A percentile compares a stretch with the other conserved stretches of the same genome.
These are phyloP conservation scores for Digitaria exilis DNA, from an alignment of 202 grass and related monocot species.

Conservation along the genomic window DNA sequence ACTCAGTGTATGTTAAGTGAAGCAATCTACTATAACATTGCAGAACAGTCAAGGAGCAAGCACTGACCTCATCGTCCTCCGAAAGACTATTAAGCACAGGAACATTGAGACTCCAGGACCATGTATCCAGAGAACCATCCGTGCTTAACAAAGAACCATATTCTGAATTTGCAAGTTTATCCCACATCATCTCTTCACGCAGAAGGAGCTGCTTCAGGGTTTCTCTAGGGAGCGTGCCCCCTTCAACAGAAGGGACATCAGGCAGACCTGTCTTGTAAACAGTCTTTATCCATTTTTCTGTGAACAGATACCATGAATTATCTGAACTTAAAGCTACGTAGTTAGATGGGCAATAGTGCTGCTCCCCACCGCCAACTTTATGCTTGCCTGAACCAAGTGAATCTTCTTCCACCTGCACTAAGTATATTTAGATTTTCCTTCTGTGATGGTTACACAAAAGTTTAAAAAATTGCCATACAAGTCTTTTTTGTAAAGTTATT, in stretches of 20 bases:
- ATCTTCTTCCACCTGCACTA: constrained; percentile 63
- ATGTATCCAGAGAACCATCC: constrained; percentile 95
- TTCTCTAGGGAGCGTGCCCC: constrained; percentile 69
- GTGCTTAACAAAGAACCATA: constrained; percentile 84
- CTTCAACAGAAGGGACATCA: constrained; percentile 63
- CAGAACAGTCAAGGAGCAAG: constrained; percentile 24
- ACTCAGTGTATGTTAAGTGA: constrained; percentile 25
- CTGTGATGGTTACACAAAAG: neutral
- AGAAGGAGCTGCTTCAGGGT: constrained; percentile 76
- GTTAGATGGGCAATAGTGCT: constrained; percentile 53
- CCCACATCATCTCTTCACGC: constrained; percentile 80
- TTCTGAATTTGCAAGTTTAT: constrained; percentile 87
- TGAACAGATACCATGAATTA: constrained; percentile 98
- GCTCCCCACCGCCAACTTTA: constrained; percentile 47
- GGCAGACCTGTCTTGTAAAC: constrained; percentile 87
- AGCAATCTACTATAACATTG: constrained; percentile 1
- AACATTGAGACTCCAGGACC: constrained; percentile 99
- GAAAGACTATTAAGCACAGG: constrained; percentile 90
- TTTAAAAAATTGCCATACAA: neutral
- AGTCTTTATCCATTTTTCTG: constrained; percentile 92
- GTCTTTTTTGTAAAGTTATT: constrained; percentile 4
- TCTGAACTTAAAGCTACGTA: constrained; percentile 98
- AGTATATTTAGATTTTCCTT: constrained; percentile 21
- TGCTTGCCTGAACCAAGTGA: constrained; percentile 43
- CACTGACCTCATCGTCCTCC: constrained; percentile 78